Conservation (phyloP, 2,329 filamentous ascomycete species). For the Aaosphaeria pasadenensis region DNA sequence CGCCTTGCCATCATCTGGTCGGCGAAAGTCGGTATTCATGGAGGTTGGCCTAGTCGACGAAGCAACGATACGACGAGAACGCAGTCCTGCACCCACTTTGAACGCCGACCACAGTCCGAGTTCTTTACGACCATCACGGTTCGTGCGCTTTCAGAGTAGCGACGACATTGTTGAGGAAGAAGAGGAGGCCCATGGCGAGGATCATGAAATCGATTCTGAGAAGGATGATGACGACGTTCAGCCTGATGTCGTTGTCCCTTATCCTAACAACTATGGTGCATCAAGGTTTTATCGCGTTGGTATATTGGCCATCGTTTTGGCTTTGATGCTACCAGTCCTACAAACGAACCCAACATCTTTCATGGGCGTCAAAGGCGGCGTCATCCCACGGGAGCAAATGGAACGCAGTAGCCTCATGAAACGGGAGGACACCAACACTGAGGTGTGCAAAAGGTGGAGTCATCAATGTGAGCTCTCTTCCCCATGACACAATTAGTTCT, state of each 20-base stretch:
- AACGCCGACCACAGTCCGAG: constrained; percentile 12
- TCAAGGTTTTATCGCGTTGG: constrained; percentile 26
- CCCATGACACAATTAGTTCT: too few relatives aligned
- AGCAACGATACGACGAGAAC: constrained; percentile 23
- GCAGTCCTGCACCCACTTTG: constrained; percentile 26
- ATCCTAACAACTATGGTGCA: background rate
- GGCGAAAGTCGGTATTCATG: constrained; percentile 33
- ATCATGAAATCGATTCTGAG: constrained; percentile 25
- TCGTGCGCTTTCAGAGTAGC: constrained; percentile 30
- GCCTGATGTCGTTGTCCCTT: too few relatives aligned
- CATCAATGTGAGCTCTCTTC: constrained; percentile 22
- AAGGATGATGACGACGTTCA: constrained; percentile 7
- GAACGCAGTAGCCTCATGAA: constrained; percentile 16
- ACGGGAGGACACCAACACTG: constrained; percentile 28
- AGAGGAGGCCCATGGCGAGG: constrained; percentile 21
- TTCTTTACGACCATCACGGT: constrained; percentile 23
- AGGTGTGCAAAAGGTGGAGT: constrained; percentile 37
- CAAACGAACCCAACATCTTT: constrained; percentile 24
- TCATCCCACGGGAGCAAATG: constrained; percentile 19
- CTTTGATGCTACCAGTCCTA: constrained; percentile 31
- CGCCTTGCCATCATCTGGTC: constrained; percentile 12
- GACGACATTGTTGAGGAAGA: constrained; percentile 22
- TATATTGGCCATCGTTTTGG: constrained; percentile 26
- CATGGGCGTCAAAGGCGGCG: constrained; percentile 23
- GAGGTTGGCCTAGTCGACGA: constrained; percentile 38